Percentiles rank a stretch among this genome's conserved stretches.
Conservation (phyloP, 805 yeast species). For the Saccharomyces eubayanus region DNA sequence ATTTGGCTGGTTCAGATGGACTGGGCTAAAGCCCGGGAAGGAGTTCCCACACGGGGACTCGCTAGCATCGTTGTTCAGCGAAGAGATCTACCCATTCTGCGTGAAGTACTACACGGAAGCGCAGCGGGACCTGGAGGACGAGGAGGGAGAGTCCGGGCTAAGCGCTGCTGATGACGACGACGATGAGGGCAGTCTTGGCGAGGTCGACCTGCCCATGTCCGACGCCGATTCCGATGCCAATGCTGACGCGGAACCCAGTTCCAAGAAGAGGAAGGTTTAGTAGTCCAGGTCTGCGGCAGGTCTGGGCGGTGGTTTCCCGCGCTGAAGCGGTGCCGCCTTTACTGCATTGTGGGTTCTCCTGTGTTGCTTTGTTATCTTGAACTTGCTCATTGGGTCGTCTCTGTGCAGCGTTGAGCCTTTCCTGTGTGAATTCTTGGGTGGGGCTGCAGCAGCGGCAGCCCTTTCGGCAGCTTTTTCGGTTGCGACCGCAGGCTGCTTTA, state of each 20-base stretch:
- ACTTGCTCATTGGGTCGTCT: constrained; percentile 26
- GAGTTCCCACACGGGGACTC: constrained; percentile 76
- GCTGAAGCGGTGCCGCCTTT: neutral
- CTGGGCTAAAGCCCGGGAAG: constrained; percentile 68
- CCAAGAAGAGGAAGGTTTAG: constrained; percentile 2
- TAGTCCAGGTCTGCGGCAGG: neutral
- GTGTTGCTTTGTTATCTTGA: constrained; percentile 7
- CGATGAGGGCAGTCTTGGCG: constrained; percentile 10
- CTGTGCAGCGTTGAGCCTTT: constrained; percentile 11
- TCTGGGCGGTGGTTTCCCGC: neutral
- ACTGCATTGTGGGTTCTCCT: neutral
- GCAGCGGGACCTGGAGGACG: constrained; percentile 53
- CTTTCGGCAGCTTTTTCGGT: neutral
- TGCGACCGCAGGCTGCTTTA: constrained; percentile 1
- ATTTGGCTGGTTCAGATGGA: constrained; percentile 83
- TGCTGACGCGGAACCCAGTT: constrained; percentile 1
- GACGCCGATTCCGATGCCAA: neutral
- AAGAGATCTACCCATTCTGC: constrained; percentile 80
- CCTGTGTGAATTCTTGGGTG: neutral
- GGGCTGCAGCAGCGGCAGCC: neutral
- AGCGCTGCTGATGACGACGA: constrained; percentile 38
- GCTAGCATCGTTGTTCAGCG: constrained; percentile 60
- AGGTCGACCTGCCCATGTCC: constrained; percentile 7
- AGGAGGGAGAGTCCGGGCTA: constrained; percentile 22
- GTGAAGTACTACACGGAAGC: constrained; percentile 75